Evolutionary conservation across 2,329 filamentous ascomycete species (phyloP).

Genomic region (Fusarium transvaalense): DNA sequence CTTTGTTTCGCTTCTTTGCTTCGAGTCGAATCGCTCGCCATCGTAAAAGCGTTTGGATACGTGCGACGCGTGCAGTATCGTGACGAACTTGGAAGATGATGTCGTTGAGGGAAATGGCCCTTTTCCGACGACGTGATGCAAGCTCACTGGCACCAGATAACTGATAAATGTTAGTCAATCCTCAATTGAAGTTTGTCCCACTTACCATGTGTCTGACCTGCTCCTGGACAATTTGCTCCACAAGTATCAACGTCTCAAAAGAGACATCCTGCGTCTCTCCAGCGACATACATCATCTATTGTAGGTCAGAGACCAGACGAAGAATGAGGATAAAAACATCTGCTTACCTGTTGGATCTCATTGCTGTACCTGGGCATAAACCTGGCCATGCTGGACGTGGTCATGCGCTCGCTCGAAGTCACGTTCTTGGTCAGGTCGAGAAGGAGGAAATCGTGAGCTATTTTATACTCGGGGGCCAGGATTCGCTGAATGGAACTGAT

Average conservation of each 20-base stretch:
- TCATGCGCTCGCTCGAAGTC: neutral
- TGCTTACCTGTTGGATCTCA: constrained; percentile 25
- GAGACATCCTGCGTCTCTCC: constrained; percentile 56
- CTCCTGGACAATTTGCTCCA: constrained; percentile 95
- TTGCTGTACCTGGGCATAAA: constrained; percentile 2
- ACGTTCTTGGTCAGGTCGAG: neutral
- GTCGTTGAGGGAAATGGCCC: constrained; percentile 89
- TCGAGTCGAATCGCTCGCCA: constrained; percentile 99
- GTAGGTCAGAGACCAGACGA: neutral
- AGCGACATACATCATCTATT: constrained; percentile 40
- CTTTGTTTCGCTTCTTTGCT: constrained; percentile 59
- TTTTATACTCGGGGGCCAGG: neutral
- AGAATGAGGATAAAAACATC: accelerated
- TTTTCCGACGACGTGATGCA: constrained; percentile 88
- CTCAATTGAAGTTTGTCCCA: accelerated
- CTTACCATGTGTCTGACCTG: constrained; percentile 92
- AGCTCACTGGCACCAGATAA: constrained; percentile 87
- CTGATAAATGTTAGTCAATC: constrained; percentile 55
- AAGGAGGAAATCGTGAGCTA: neutral
- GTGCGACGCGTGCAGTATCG: constrained; percentile 92
- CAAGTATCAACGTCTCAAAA: constrained; percentile 88
- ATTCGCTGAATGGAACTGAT: neutral
- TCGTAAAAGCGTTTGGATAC: constrained; percentile 90
- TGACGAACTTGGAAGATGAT: constrained; percentile 96
- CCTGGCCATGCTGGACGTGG: neutral